phyloP scores from a whole-genome alignment of 257 asterid species.

The Gynochthodes officinalis region DNA sequence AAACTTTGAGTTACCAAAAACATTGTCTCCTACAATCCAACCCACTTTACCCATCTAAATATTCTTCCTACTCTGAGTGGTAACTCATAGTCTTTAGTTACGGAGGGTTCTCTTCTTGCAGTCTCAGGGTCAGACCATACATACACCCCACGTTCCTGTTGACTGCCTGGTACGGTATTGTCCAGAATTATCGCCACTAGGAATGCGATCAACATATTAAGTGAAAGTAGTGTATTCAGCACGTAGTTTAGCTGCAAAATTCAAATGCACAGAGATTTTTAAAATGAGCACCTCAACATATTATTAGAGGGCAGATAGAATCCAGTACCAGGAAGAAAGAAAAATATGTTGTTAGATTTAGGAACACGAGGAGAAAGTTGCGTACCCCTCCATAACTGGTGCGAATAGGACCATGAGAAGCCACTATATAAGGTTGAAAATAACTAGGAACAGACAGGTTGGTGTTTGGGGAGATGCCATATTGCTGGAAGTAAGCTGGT shows the following conservation, averaged over 20 bases:
- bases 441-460: constrained; percentile 78
- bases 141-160: constrained; percentile 87
- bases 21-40: constrained; percentile 53
- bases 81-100: constrained; percentile 71
- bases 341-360: not conserved
- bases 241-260: constrained; percentile 71
- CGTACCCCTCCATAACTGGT: constrained; percentile 75
- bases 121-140: constrained; percentile 89
- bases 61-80: constrained; percentile 80
- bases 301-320: not conserved
- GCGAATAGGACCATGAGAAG: constrained; percentile 89
- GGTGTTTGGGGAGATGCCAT: constrained; percentile 72
- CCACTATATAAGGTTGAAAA: constrained; percentile 75
- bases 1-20: not conserved
- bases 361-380: not conserved
- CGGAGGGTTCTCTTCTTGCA: constrained; percentile 92
- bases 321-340: not conserved
- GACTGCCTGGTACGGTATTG: constrained; percentile 91
- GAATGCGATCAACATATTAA: constrained; percentile 90
- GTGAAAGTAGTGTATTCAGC: constrained; percentile 75
- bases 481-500: constrained; percentile 95
- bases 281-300: not conserved
- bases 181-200: constrained; percentile 75
- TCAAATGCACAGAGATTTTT: not conserved
- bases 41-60: constrained; percentile 98